Conservation (phyloP, 352 stramenopile species). For the Globisporangium echinulatum region DNA sequence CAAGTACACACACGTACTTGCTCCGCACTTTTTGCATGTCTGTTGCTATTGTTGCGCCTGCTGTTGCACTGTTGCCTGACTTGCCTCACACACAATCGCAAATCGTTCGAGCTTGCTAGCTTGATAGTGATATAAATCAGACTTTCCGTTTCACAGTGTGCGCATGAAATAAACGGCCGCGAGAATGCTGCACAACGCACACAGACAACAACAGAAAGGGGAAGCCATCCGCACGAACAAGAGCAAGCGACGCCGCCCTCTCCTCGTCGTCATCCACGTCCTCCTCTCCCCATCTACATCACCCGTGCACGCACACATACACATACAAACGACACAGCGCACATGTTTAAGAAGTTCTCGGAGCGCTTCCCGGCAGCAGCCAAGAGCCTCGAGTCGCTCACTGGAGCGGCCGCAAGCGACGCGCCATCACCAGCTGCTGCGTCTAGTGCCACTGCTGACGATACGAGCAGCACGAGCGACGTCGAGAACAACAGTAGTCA, state of each 20-base stretch:
- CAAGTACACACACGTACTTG: constrained; percentile 26
- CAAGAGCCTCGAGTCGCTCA: constrained; percentile 63
- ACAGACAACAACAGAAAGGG: not conserved
- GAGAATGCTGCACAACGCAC: not conserved
- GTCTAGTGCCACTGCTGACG: not conserved
- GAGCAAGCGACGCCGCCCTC: not conserved
- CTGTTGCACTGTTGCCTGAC: not conserved
- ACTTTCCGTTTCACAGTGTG: not conserved
- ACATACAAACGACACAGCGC: not conserved
- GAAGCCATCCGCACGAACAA: constrained; percentile 5
- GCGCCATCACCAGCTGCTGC: too few species aligned
- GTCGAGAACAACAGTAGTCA: constrained; percentile 7
- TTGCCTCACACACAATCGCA: too few species aligned
- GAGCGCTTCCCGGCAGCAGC: constrained; percentile 68
- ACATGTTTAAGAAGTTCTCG: constrained; percentile 77
- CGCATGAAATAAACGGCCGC: constrained; percentile 5
- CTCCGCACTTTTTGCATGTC: constrained; percentile 42
- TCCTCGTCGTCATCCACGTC: not conserved
- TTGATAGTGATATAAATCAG: not conserved
- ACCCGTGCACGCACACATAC: not conserved
- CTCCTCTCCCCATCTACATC: not conserved
- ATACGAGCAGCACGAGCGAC: constrained; percentile 8
- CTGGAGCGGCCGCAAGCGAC: constrained; percentile 13
- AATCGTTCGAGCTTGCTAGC: too few species aligned
- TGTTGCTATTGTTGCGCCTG: not conserved